Evolutionary conservation across 306 rosid species (phyloP).

Genomic region (Carpinus fangiana): DNA sequence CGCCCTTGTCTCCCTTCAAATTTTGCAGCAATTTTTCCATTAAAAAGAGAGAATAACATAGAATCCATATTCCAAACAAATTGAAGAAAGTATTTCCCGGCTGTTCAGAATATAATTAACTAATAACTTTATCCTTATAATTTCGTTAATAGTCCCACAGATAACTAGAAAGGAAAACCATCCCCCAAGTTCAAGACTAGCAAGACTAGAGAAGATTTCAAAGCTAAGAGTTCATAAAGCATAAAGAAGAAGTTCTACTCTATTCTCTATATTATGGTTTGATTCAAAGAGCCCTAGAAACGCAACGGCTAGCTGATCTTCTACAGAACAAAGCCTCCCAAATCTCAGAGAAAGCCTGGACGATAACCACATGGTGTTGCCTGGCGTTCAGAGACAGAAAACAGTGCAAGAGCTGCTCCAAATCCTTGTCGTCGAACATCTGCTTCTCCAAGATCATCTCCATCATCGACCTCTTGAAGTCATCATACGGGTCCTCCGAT

Average conservation of each 20-base stretch:
- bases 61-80: not conserved
- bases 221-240: not conserved
- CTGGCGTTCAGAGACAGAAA: constrained; percentile 45
- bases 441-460: constrained; percentile 67
- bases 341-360: constrained; percentile 52
- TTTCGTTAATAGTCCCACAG: no score
- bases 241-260: not conserved
- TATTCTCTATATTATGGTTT: not conserved
- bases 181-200: no score
- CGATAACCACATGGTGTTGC: constrained; percentile 41
- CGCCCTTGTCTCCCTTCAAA: not conserved
- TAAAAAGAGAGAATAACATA: no score
- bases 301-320: constrained; percentile 17
- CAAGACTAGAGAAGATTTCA: not conserved
- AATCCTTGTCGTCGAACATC: constrained; percentile 46
- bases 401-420: constrained; percentile 57
- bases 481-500: constrained; percentile 58
- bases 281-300: constrained; percentile 23
- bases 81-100: not conserved
- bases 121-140: no score
- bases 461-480: constrained; percentile 63
- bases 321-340: constrained; percentile 47
- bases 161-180: no score
- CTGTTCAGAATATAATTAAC: no score
- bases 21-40: not conserved